Evolutionary conservation across 2,329 filamentous ascomycete genomes (phyloP).

Genomic region (Aureobasidium lini): DNA sequence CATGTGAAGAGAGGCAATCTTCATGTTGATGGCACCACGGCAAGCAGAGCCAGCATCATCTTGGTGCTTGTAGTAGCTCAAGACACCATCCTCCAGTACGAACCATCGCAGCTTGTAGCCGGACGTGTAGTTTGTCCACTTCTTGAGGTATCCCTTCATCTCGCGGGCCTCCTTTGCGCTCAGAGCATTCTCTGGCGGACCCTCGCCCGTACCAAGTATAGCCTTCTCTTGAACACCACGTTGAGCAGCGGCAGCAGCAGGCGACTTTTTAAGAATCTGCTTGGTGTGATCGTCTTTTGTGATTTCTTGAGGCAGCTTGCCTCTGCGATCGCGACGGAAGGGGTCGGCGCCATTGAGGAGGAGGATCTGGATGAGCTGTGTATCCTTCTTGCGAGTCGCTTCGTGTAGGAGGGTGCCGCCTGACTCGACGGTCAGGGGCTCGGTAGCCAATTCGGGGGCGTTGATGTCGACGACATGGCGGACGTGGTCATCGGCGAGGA

Average conservation of each 20-base stretch:
- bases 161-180: constrained; percentile 83
- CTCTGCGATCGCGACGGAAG: constrained; percentile 88
- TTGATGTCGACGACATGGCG: constrained; percentile 89
- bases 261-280: constrained; percentile 85
- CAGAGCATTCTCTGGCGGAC: constrained; percentile 41
- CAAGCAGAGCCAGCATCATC: constrained; percentile 95
- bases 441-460: constrained; percentile 77
- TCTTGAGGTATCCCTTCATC: constrained; percentile 98
- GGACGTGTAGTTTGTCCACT: constrained; percentile 98
- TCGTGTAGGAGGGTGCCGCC: constrained; percentile 94
- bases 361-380: constrained; percentile 79
- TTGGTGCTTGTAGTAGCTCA: constrained; percentile 99
- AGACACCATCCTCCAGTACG: constrained; percentile 89
- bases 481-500: constrained; percentile 77
- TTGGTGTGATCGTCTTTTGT: constrained; percentile 89
- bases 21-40: constrained; percentile 97
- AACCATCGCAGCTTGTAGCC: constrained; percentile 98
- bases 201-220: constrained; percentile 54
- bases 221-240: constrained; percentile 95
- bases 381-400: constrained; percentile 80
- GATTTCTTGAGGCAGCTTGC: constrained; percentile 90
- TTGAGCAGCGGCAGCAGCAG: constrained; percentile 88
- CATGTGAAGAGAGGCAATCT: constrained; percentile 90
- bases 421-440: constrained; percentile 65
- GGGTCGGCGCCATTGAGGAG: constrained; percentile 92